Base-by-base conservation (phyloP, 495 filamentous ascomycete species). In the Xylaria telfairii region DNA sequence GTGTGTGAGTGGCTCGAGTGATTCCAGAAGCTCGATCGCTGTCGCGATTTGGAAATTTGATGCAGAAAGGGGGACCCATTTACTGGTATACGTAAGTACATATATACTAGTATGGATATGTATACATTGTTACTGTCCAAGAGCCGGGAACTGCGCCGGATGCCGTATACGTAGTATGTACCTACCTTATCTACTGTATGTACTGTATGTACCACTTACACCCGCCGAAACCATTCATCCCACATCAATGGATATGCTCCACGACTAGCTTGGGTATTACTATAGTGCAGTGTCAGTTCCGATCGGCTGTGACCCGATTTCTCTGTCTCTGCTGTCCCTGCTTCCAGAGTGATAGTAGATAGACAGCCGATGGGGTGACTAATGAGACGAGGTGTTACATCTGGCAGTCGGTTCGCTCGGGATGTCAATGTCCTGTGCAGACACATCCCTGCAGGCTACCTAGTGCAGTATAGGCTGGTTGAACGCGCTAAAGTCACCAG, bases 1-100 rank as follows among this genome's bases (percentile, higher is more conserved):
- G 60, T 32, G 60, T 32, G 24, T 26, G 62, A 32, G 19, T 65
- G 42, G 62, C 62, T 9, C 24, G 9, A 65, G 54, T 28, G 46
- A 53, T 66, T 66, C 64, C 64, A 66, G 64, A 66, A 66, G 28
- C 46, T 66, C 47, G 64, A 66, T 54, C 34, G 34, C 32, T 41
- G 41, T 66, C 46, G 34, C 54, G 64, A 66, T 66, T 66, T 66
- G 64, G 47, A 66, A 66, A 54, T 26, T 28, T 15, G 41, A 46
- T 3, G 41, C 37, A 44, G 32, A 44, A 34, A 62, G 37, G 59
- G 57, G 57, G 59, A 21, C 21, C 59, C 59, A 28, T 62, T 42
- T 15, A 26, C 32, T 15, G 8, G n/a, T n/a, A n/a, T n/a, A n/a
- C n/a, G n/a, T n/a, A n/a, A n/a, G n/a, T n/a, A n/a, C n/a, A n/a